Evolutionary conservation across 495 filamentous ascomycete genomes (phyloP).

Genomic region (Melanomma pulvis-pyrius): DNA sequence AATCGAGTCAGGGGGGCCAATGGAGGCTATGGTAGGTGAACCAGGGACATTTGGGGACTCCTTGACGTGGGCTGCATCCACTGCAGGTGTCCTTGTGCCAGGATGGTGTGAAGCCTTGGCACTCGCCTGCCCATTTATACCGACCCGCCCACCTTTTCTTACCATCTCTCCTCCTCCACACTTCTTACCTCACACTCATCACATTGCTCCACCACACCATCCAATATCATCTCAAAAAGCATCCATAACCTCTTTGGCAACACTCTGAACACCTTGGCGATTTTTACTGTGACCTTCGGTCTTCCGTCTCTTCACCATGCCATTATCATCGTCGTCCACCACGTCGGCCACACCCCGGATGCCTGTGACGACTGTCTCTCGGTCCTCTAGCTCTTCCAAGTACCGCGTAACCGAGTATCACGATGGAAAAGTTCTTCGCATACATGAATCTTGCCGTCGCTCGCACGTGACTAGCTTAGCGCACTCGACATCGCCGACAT

Average conservation of each 20-base stretch:
- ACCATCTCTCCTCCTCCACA: conserved; percentile 30
- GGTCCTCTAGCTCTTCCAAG: background rate
- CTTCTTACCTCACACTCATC: conserved; percentile 20
- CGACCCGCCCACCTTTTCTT: conserved; percentile 21
- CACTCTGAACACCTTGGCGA: background rate
- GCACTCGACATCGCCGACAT: background rate
- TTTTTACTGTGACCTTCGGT: conserved; percentile 1
- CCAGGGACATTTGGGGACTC: background rate
- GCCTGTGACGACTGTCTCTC: background rate
- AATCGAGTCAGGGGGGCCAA: background rate
- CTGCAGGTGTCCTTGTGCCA: conserved; percentile 10
- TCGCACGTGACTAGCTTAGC: conserved; percentile 9
- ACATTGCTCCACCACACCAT: conserved; percentile 17
- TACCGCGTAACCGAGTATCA: conserved; percentile 23
- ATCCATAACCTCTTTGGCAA: conserved; percentile 5
- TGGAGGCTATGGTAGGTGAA: background rate
- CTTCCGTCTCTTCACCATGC: conserved; percentile 21
- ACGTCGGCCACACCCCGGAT: background rate
- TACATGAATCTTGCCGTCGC: conserved; percentile 33
- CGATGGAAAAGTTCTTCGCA: conserved; percentile 28
- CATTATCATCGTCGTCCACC: conserved; percentile 4
- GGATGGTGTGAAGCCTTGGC: conserved; percentile 21
- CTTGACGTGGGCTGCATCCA: conserved; percentile 2
- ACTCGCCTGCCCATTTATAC: conserved; percentile 16
- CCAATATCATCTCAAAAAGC: conserved; percentile 22